phyloP scores from a whole-genome alignment of 2,329 filamentous ascomycete genomes.

The Curvularia spicifera region DNA sequence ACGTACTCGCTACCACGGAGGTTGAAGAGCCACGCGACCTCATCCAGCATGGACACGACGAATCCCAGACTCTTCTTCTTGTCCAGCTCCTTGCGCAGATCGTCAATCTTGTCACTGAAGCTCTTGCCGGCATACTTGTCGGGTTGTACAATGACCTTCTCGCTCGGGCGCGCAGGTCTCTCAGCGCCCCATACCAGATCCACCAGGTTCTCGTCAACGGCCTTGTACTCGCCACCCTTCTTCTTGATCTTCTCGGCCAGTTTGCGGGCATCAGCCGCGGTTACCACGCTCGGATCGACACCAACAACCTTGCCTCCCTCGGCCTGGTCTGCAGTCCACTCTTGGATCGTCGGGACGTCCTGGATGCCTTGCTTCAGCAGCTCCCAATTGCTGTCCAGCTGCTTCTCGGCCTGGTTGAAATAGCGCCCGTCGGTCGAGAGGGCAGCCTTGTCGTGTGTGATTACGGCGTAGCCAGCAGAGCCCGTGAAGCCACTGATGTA shows the following conservation, averaged over 20 bases:
- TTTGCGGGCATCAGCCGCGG: slow-evolving; percentile 74
- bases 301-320: slow-evolving; percentile 85
- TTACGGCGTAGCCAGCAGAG: slow-evolving; percentile 89
- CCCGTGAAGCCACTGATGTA: slow-evolving; percentile 95
- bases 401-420: slow-evolving; percentile 93
- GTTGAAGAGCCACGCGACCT: slow-evolving; percentile 99
- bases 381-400: slow-evolving; percentile 90
- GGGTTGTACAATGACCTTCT: slow-evolving; percentile 74
- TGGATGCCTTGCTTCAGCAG: slow-evolving; percentile 91
- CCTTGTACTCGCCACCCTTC: slow-evolving; percentile 78
- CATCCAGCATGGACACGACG: slow-evolving; percentile 92
- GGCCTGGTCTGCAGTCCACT: slow-evolving; percentile 89
- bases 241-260: slow-evolving; percentile 86
- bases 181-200: slow-evolving; percentile 84
- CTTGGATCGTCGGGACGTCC: slow-evolving; percentile 95
- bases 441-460: slow-evolving; percentile 84
- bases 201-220: slow-evolving; percentile 83
- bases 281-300: slow-evolving; percentile 87
- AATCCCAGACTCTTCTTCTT: slow-evolving; percentile 89
- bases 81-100: slow-evolving; percentile 86
- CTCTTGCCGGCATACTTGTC: slow-evolving; percentile 80
- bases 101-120: slow-evolving; percentile 80
- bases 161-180: slow-evolving; percentile 75
- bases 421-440: slow-evolving; percentile 95
- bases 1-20: slow-evolving; percentile 81